Evolutionary conservation across 495 filamentous ascomycete species (phyloP), one percentile per base, ranked within the genome.

Genomic region (Aspergillus biplanus): DNA sequence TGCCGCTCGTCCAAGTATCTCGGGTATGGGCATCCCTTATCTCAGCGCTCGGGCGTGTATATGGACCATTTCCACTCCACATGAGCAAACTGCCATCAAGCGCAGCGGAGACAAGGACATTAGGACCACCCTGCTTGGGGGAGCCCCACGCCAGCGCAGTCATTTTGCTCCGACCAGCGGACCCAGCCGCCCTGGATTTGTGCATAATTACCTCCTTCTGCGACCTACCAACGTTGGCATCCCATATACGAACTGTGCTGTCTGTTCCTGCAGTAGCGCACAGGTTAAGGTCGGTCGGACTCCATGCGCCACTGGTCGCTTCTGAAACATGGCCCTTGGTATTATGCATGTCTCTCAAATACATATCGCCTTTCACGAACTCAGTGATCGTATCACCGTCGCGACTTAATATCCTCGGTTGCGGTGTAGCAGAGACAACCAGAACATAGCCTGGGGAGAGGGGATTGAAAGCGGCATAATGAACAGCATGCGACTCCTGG

Each of bases 321-420:
- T 96, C 95, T 1, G 93, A 91, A 44, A 97, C 86, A 71, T 99
- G 95, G 0, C 95, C 95, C 70, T 97, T 98, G 0, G 95, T 99
- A 71, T 97, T 92, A 72, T 97, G 83, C 85, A 97, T 92, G 70
- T 99, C 96, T 44, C 95, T 85, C 59, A 99, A 77, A 71, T 99
- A 99, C 94, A 97, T 97, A 70, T 99, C 95, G 21, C 95, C 95
- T 76, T 99, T 99, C 58, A 90, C 87, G 65, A 96, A 97, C 73
- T 97, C 92, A 3, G 89, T 87, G 12, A 93, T 59, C 9, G 88
- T 82, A 44, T 93, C 92, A 7, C 95, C 95, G 79, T 99, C 94
- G 65, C 95, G 87, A 69, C 84, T 89, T 68, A 97, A 81, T 48
- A 99, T 87, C 73, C 91, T 92, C 3, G 94, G 92, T 71, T 99